A percentile compares a stretch with the other conserved stretches of the same genome.
These are phyloP conservation scores for Aureobasidium musti DNA, from an alignment of 2,329 filamentous ascomycete species.

Conservation along the genomic window DNA sequence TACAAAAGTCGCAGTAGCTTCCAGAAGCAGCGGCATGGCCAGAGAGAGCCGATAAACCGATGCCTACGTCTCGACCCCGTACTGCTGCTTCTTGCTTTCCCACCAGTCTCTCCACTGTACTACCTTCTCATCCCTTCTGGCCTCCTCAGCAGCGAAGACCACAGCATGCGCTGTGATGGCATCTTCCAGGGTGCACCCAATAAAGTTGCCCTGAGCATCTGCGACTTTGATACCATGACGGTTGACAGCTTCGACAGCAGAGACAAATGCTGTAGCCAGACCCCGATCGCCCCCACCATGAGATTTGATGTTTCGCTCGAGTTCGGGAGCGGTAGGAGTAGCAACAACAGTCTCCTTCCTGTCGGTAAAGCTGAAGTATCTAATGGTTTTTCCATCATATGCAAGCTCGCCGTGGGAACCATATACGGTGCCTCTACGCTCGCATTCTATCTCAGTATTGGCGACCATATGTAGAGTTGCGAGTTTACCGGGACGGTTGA, in stretches of 20 bases:
- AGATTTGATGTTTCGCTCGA: slow-evolving; percentile 1
- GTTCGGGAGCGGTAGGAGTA: neutral
- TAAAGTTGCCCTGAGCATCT: neutral
- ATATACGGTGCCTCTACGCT: neutral
- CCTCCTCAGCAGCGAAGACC: neutral
- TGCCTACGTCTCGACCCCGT: too few relatives aligned
- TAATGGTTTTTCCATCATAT: neutral
- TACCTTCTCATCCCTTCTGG: neutral
- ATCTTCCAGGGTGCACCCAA: neutral
- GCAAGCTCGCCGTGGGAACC: neutral
- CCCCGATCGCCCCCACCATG: slow-evolving; percentile 3
- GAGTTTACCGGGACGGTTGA: neutral
- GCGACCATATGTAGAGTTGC: slow-evolving; percentile 5
- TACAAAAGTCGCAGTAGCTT: too few relatives aligned
- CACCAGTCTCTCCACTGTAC: neutral
- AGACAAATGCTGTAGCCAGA: neutral
- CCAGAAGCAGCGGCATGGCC: too few relatives aligned
- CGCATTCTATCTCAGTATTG: neutral
- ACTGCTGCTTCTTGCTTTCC: neutral
- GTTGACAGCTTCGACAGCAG: neutral
- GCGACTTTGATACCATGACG: neutral
- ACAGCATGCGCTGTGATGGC: neutral
- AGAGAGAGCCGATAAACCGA: too few relatives aligned
- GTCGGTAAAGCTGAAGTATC: neutral
- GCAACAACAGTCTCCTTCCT: neutral